Evolutionary conservation across 2,329 filamentous ascomycete species (phyloP).

Genomic region (Epichloe aotearoae): DNA sequence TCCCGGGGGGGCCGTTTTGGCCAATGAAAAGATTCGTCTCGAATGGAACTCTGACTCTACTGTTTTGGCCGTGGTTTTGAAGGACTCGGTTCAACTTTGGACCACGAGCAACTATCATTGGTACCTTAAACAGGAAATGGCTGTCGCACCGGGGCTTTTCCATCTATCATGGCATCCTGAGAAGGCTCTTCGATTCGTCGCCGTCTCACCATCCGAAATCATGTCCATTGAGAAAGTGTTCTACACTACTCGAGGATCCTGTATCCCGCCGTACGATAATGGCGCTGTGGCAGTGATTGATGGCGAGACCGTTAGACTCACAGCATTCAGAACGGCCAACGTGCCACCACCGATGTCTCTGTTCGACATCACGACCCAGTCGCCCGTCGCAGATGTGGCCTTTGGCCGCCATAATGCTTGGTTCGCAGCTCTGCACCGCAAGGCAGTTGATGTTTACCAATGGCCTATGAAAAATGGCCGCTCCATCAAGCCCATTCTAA

Average conservation of each 20-base stretch:
- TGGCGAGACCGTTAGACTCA: constrained; percentile 66
- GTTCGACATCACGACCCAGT: constrained; percentile 52
- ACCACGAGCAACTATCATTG: constrained; percentile 97
- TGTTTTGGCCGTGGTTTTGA: constrained; percentile 69
- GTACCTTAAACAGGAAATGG: constrained; percentile 87
- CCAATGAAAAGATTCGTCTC: constrained; percentile 48
- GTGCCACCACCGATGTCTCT: constrained; percentile 88
- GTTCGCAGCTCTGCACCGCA: constrained; percentile 59
- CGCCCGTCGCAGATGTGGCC: constrained; percentile 59
- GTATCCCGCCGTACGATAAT: constrained; percentile 57
- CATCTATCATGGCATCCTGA: constrained; percentile 72
- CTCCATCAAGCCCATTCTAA: constrained; percentile 29
- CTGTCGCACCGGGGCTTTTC: constrained; percentile 22
- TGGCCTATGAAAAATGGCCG: constrained; percentile 51
- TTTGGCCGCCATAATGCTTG: constrained; percentile 51
- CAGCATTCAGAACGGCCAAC: constrained; percentile 71
- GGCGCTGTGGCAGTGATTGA: constrained; percentile 77
- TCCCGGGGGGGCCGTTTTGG: constrained; percentile 43
- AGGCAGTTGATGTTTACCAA: constrained; percentile 53
- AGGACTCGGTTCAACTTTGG: constrained; percentile 77
- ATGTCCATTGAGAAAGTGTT: constrained; percentile 56
- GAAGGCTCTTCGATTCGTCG: constrained; percentile 56
- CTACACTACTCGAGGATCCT: constrained; percentile 53
- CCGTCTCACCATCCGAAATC: constrained; percentile 37
- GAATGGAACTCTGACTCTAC: constrained; percentile 89